Evolutionary conservation across 139 green algal species (phyloP), one percentile per base, ranked within the genome.

Genomic region (Chlorella sp.): DNA sequence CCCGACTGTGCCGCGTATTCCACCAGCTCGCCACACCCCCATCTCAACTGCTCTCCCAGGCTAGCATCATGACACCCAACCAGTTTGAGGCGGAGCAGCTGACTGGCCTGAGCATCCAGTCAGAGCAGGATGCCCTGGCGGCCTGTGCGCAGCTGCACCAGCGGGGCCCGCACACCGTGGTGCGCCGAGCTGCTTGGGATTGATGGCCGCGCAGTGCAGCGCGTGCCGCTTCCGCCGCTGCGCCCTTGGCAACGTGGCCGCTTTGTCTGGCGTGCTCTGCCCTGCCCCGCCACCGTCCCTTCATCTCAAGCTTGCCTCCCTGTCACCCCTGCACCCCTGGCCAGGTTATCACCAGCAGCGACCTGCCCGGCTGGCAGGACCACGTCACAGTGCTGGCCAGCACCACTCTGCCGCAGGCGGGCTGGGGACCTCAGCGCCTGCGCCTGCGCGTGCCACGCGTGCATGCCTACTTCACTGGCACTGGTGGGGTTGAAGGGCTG

Each of bases 11-110:
- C n/a, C n/a, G n/a, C n/a, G n/a, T n/a, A n/a, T n/a, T n/a, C n/a
- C n/a, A n/a, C n/a, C n/a, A n/a, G n/a, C n/a, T n/a, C n/a, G n/a
- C n/a, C n/a, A n/a, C n/a, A n/a, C n/a, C n/a, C n/a, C n/a, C n/a
- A n/a, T n/a, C n/a, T n/a, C 44, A 51, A 51, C 44, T 60, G 9
- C 2, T 21, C 51, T 21, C 13, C n/a, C 51, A 60, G 51, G 94
- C 95, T 0, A 90, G 85, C 2, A 67, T 98, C 0, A 44, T 99
- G 32, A 97, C 95, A 3, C 96, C 96, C 68, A 99, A 99, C 84
- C 91, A 88, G 93, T 98, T 96, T 87, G 96, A 99, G 83, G 93
- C 93, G 32, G 95, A 98, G 88, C 85, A 93, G 70, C 89, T 99
- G 39, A 94, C 94, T 3, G 94, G 91, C 4, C 69, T 87, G 4